Evolutionary conservation across 345 rosid species (phyloP), one percentile per base, ranked within the genome.

Genomic region (Noccaea caerulescens): DNA sequence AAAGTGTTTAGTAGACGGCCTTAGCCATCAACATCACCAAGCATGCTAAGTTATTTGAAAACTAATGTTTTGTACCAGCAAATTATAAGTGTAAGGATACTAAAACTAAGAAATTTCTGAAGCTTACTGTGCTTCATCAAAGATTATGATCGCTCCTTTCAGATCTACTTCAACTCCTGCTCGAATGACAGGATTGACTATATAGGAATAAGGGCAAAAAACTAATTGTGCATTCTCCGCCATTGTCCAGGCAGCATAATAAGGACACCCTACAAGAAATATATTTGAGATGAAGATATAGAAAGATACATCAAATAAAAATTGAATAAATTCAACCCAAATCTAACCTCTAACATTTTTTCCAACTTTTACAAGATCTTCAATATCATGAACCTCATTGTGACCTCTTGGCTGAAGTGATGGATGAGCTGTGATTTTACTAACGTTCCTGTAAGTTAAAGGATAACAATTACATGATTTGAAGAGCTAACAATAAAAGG

Each of bases 91-190:
- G 55, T 34, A 37, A 44, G 55, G 23, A 33, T 32, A 18, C 10
- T 2, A 42, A 53, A 34, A 39, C 18, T 14, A 70, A 49, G 37
- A 67, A 10, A 37, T 42, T 53, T 52, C 39, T 44, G 41, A 71
- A 49, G 70, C 92, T 71, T 88, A 90, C 98, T 92, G 98, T 55
- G 97, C 97, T 90, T 92, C 98, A 64, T 92, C 98, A 68, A 92
- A 86, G 73, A 93, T 66, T 71, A 92, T 66, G 70, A 90, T 84
- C 37, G 95, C 88, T 82, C 88, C 97, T 78, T 77, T 82, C 34
- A 92, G 77, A 79, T 87, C 86, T 37, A 92, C 85, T 58, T 87
- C 86, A 33, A 92, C 85, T 58, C 97, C 97, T 66, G 95, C 92
- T 44, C 98, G 83, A 65, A 92, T 76, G 55, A 92, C 81, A 46